Percentiles rank a stretch among this genome's conserved stretches.
Evolutionary conservation across 2,329 filamentous ascomycete genomes (phyloP).

Genomic region (Phoma sp.): DNA sequence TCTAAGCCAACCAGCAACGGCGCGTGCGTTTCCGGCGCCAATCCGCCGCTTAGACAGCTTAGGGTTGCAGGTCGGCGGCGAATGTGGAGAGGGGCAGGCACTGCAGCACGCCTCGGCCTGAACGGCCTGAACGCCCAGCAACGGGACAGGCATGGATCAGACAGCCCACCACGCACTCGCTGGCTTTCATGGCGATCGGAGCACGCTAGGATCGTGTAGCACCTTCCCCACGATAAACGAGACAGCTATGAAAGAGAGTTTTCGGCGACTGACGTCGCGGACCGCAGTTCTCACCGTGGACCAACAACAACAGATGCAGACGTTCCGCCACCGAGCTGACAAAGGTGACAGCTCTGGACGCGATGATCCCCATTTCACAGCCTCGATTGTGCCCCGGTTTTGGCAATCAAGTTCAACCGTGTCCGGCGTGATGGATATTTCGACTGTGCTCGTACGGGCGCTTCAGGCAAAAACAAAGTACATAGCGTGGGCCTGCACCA

Average conservation of each 20-base stretch:
- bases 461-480: neutral
- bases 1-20: conserved; percentile 9
- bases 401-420: neutral
- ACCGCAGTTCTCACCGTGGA: neutral
- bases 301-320: neutral
- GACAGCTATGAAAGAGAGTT: conserved; percentile 14
- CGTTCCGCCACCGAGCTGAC: conserved; percentile 8
- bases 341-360: conserved; percentile 10
- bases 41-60: conserved; percentile 11
- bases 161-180: conserved; percentile 16
- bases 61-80: conserved; percentile 15
- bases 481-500: neutral
- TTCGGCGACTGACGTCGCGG: conserved; percentile 16
- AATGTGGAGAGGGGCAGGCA: conserved; percentile 4
- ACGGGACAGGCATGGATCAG: conserved; percentile 11
- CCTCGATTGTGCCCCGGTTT: neutral
- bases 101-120: conserved; percentile 15
- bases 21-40: conserved; percentile 13
- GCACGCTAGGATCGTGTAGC: conserved; percentile 31
- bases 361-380: neutral
- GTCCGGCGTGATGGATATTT: neutral
- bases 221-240: conserved; percentile 32
- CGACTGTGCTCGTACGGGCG: neutral
- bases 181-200: conserved; percentile 20
- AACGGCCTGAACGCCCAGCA: conserved; percentile 8